Evolutionary conservation across 1,284 basidiomycete genomes (phyloP).

Genomic region (Cryptococcus sp.): DNA sequence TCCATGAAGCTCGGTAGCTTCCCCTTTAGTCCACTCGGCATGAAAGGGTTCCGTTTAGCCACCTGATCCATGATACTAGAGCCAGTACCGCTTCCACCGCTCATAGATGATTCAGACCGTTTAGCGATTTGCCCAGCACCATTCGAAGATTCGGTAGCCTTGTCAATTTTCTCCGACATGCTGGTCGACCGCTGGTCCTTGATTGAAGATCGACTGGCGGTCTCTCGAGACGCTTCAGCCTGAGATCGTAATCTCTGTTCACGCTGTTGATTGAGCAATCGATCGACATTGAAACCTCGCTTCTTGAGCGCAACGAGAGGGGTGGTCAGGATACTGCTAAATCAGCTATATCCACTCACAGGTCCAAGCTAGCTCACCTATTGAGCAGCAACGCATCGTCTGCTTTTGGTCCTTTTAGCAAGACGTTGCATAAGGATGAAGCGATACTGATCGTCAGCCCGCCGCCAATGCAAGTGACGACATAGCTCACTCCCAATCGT

Average conservation of each 20-base stretch:
- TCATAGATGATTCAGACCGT: not conserved
- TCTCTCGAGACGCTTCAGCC: conserved; percentile 32
- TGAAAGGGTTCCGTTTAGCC: not conserved
- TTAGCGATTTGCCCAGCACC: not conserved
- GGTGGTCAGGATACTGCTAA: conserved; percentile 68
- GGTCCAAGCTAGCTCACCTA: conserved; percentile 51
- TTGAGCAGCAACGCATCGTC: conserved; percentile 84
- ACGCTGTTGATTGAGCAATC: conserved; percentile 80
- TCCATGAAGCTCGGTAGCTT: conserved; percentile 4
- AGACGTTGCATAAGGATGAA: conserved; percentile 66
- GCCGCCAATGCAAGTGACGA: not conserved
- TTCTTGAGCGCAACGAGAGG: conserved; percentile 77
- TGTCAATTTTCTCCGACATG: not conserved
- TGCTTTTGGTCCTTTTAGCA: conserved; percentile 69
- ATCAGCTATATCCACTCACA: conserved; percentile 1
- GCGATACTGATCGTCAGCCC: conserved; percentile 59
- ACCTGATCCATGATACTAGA: not conserved
- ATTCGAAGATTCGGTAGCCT: not conserved
- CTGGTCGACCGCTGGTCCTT: conserved; percentile 4
- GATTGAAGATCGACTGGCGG: conserved; percentile 7
- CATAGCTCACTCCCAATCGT: conserved; percentile 83
- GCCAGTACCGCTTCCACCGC: not conserved
- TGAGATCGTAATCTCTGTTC: conserved; percentile 64
- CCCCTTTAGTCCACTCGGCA: conserved; percentile 2
- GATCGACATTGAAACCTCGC: conserved; percentile 66